These are phyloP conservation scores for Ganoderma lucidum DNA, from an alignment of 1,284 basidiomycete genomes.

Conservation along the genomic window DNA sequence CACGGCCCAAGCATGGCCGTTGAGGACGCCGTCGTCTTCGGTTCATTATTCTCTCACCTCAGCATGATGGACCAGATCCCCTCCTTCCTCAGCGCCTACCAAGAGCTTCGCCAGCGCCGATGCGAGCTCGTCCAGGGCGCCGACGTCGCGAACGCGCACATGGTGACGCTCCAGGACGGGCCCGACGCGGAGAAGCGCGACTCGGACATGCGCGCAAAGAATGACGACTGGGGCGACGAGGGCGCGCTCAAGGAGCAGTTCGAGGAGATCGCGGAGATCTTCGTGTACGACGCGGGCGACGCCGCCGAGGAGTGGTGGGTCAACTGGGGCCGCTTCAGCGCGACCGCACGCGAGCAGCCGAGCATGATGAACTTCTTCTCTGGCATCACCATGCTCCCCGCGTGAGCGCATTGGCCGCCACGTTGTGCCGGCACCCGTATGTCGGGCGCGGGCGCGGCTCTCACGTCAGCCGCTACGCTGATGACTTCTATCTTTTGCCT, in stretches of 20 bases:
- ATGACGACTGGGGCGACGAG: slow-evolving; percentile 36
- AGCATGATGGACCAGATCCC: slow-evolving; percentile 48
- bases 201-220: slow-evolving; percentile 39
- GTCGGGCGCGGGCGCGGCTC: neutral
- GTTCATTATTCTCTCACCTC: slow-evolving; percentile 53
- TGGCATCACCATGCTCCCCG: neutral
- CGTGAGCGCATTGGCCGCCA: neutral
- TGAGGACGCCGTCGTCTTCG: slow-evolving; percentile 56
- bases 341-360: slow-evolving; percentile 23
- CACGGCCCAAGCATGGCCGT: slow-evolving; percentile 49
- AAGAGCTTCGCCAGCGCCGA: slow-evolving; percentile 51
- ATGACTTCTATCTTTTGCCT: slow-evolving; percentile 2
- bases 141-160: slow-evolving; percentile 46
- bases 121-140: slow-evolving; percentile 45
- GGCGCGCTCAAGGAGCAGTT: slow-evolving; percentile 37
- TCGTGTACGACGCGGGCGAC: slow-evolving; percentile 45
- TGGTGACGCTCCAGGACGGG: slow-evolving; percentile 49
- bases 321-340: slow-evolving; percentile 43
- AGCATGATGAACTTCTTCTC: slow-evolving; percentile 5
- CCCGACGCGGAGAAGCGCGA: slow-evolving; percentile 49
- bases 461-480: neutral
- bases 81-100: slow-evolving; percentile 51
- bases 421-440: neutral
- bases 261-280: slow-evolving; percentile 40
- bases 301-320: slow-evolving; percentile 49